A percentile compares a stretch with the other conserved stretches of the same genome.
Conservation (phyloP, 1,284 basidiomycete species). For the Sparassis latifolia region DNA sequence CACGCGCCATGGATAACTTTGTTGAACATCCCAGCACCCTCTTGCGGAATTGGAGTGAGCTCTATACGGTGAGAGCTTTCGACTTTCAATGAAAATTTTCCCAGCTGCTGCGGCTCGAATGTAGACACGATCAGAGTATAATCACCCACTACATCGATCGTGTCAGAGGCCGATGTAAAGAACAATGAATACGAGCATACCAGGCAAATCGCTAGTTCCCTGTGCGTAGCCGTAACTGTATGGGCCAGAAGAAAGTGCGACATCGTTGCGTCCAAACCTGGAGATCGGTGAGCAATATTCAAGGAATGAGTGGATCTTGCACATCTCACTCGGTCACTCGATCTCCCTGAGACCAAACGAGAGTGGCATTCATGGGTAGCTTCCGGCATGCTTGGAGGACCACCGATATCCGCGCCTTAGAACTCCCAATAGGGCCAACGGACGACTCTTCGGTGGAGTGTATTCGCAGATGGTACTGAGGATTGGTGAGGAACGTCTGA, state of each 20-base stretch:
- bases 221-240: constrained; percentile 79
- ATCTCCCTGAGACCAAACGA: constrained; percentile 72
- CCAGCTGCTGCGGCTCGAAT: constrained; percentile 69
- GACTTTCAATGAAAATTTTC: constrained; percentile 57
- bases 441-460: constrained; percentile 21
- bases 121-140: constrained; percentile 83
- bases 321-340: constrained; percentile 65
- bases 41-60: constrained; percentile 74
- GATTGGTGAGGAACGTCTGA: constrained; percentile 85
- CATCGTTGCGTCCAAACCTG: constrained; percentile 59
- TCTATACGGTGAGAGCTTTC: constrained; percentile 61
- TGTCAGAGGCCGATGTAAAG: neutral
- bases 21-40: constrained; percentile 88
- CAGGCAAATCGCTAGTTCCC: constrained; percentile 41
- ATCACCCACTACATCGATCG: constrained; percentile 52
- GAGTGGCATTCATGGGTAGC: constrained; percentile 69
- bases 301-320: neutral
- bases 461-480: constrained; percentile 75
- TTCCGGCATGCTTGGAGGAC: constrained; percentile 55
- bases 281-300: neutral
- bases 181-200: constrained; percentile 35
- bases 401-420: constrained; percentile 43
- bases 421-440: constrained; percentile 7
- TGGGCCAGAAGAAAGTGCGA: constrained; percentile 69
- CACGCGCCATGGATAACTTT: constrained; percentile 64